phyloP scores from a whole-genome alignment of 1,284 basidiomycete genomes.

The Phlebopus sp. region DNA sequence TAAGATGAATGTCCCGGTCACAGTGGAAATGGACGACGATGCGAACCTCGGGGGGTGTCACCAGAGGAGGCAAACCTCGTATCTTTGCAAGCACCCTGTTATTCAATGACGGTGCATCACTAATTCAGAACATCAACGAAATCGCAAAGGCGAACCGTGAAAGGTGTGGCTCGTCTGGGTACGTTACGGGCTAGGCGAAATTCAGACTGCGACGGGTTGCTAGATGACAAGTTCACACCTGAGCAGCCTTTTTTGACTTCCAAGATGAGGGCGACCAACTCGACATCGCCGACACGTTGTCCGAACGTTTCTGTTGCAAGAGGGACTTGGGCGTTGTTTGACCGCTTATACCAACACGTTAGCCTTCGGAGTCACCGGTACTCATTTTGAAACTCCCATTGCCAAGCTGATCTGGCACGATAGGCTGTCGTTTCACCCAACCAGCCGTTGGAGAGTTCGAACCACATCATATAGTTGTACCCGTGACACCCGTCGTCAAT shows the following conservation, averaged over 20 bases:
- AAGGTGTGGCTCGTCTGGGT: conserved; percentile 35
- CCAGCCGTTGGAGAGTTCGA: too few species aligned
- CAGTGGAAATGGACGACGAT: background rate
- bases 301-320: too few species aligned
- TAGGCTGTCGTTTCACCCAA: background rate
- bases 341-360: background rate
- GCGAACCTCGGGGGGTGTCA: conserved; percentile 83
- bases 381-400: background rate
- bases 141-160: conserved; percentile 24
- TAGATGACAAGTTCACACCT: conserved; percentile 33
- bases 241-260: conserved; percentile 49
- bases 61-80: conserved; percentile 76
- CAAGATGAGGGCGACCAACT: conserved; percentile 54
- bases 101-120: background rate
- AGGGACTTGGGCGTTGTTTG: background rate
- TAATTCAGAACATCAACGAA: background rate
- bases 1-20: conserved; percentile 9
- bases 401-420: background rate
- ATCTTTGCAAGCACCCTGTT: conserved; percentile 77
- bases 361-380: background rate
- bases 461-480: too few species aligned
- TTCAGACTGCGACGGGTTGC: conserved; percentile 6
- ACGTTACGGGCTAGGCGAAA: conserved; percentile 31
- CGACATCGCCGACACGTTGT: too few species aligned
- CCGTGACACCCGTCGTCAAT: too few species aligned